Evolutionary conservation across 1,139 yeast genomes (phyloP).

Genomic region (Pichia sp.): DNA sequence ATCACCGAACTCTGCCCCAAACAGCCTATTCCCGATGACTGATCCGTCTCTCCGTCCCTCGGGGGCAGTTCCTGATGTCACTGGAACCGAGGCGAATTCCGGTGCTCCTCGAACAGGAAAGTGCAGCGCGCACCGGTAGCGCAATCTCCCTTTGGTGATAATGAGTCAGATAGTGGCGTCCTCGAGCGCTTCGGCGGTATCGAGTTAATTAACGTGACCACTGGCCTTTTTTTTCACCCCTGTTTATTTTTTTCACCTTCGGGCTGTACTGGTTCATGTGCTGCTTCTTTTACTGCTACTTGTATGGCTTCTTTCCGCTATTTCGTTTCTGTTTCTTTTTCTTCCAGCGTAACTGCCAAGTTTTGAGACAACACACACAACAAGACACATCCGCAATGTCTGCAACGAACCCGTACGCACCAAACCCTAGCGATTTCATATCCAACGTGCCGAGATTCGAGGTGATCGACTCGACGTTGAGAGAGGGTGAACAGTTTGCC

Average conservation of each 20-base stretch:
- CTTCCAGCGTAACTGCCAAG: background rate
- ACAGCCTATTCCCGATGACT: too few species aligned
- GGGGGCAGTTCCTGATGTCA: background rate
- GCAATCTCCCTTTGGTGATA: background rate
- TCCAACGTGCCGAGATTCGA: slow-evolving; percentile 51
- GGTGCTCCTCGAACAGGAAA: background rate
- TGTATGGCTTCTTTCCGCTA: background rate
- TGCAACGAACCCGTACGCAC: slow-evolving; percentile 48
- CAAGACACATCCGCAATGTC: slow-evolving; percentile 12
- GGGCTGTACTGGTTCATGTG: background rate
- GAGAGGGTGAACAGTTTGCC: slow-evolving; percentile 62
- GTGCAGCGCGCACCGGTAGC: background rate
- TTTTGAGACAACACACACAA: background rate
- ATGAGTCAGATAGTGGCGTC: background rate
- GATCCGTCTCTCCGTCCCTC: too few species aligned
- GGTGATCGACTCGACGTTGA: slow-evolving; percentile 50
- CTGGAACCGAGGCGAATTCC: background rate
- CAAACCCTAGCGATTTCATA: slow-evolving; percentile 54
- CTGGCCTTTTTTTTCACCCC: background rate
- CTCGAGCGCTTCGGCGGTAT: background rate
- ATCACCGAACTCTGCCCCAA: too few species aligned
- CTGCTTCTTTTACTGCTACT: background rate
- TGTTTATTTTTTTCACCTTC: background rate
- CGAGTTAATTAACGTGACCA: background rate
- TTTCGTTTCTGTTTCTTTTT: background rate